Percentiles rank a stretch among this genome's conserved stretches.
Conservation (phyloP, 2,329 filamentous ascomycete genomes). For the Colletotrichum cordylinicola region DNA sequence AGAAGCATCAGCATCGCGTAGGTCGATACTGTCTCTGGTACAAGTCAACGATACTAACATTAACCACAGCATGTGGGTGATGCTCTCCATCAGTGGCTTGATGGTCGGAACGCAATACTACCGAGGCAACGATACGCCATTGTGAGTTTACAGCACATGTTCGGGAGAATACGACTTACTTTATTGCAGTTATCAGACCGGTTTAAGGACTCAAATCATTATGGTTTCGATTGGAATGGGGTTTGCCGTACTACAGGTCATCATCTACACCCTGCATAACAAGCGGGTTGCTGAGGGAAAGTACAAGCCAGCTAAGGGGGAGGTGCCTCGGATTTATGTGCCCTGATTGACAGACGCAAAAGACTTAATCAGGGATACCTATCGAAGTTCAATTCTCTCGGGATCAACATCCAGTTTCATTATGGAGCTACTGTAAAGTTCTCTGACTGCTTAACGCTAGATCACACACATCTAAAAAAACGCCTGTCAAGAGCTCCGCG, state of each 20-base stretch:
- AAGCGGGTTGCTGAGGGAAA: conserved; percentile 28
- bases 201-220: conserved; percentile 49
- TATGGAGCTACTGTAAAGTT: too few species aligned
- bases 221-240: conserved; percentile 47
- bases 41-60: neutral
- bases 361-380: too few species aligned
- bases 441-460: too few species aligned
- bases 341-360: neutral
- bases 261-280: conserved; percentile 44
- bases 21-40: conserved; percentile 13
- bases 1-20: conserved; percentile 55
- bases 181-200: conserved; percentile 42
- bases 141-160: conserved; percentile 30
- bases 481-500: too few species aligned
- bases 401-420: too few species aligned
- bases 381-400: too few species aligned
- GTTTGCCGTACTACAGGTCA: conserved; percentile 43
- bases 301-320: conserved; percentile 16
- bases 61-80: conserved; percentile 46
- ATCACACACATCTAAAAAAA: too few species aligned
- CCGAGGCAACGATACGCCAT: conserved; percentile 43
- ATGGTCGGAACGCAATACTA: conserved; percentile 60
- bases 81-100: conserved; percentile 53
- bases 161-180: neutral
- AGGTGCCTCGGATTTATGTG: conserved; percentile 20